These are phyloP conservation scores for Clarireedia sp. DNA, from an alignment of 2,329 filamentous ascomycete genomes.

Conservation along the genomic window DNA sequence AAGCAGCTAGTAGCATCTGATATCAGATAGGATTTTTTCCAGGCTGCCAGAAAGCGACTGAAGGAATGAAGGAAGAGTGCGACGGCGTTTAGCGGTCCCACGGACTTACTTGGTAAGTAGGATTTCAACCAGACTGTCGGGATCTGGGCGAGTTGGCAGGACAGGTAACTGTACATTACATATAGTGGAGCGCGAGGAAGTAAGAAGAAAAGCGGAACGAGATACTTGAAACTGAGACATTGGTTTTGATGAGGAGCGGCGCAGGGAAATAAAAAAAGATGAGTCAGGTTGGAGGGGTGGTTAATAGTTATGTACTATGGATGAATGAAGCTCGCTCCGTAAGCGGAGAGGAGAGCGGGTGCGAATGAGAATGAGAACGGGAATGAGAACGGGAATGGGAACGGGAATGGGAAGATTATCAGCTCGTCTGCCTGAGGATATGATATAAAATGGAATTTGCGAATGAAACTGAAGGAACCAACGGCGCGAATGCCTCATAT, in stretches of 20 bases:
- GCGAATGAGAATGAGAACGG: not conserved
- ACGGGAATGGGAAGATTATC: not conserved
- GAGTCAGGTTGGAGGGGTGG: not conserved
- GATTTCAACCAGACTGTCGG: constrained; percentile 3
- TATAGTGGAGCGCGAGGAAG: too few species aligned
- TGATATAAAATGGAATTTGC: too few species aligned
- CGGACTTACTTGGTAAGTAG: not conserved
- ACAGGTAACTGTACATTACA: too few species aligned
- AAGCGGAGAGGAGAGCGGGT: not conserved
- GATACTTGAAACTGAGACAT: not conserved
- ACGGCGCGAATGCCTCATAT: not conserved
- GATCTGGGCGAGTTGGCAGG: not conserved
- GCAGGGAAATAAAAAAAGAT: not conserved
- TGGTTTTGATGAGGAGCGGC: not conserved
- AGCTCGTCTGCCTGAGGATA: not conserved
- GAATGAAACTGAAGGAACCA: too few species aligned
- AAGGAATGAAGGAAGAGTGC: too few species aligned
- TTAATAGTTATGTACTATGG: too few species aligned
- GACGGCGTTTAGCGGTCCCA: constrained; percentile 1
- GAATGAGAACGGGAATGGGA: not conserved
- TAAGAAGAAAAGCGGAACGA: too few species aligned
- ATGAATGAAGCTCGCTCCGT: not conserved
- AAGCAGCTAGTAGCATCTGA: not conserved
- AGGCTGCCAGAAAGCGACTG: too few species aligned
- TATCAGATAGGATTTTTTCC: too few species aligned